Conservation (phyloP, 2,329 filamentous ascomycete genomes). For the Botrytis byssoidea region DNA sequence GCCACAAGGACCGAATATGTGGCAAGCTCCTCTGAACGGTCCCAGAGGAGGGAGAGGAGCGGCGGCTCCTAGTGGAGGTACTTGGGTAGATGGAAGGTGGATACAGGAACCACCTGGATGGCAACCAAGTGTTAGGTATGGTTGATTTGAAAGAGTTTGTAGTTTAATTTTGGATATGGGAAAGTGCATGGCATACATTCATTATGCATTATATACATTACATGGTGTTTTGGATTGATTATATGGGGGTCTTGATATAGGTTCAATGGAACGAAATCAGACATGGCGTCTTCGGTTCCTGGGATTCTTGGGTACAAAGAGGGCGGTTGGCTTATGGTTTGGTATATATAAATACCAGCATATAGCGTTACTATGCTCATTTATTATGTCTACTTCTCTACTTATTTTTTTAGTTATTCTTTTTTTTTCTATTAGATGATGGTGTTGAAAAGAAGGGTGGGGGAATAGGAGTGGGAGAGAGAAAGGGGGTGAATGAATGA, state of each 20-base stretch:
- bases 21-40: constrained; percentile 2
- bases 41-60: neutral
- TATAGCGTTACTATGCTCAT: neutral
- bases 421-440: neutral
- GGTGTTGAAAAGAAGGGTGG: neutral
- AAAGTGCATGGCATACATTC: neutral
- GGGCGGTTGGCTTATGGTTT: neutral
- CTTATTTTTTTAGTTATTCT: neutral
- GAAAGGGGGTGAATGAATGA: neutral
- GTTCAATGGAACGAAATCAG: neutral
- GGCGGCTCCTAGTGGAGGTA: neutral
- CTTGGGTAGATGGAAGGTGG: constrained; percentile 18
- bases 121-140: constrained; percentile 22
- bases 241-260: neutral
- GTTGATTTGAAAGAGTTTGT: constrained; percentile 9
- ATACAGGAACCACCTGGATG: constrained; percentile 11
- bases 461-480: neutral
- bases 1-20: constrained; percentile 24
- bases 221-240: constrained; percentile 2
- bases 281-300: neutral
- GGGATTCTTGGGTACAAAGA: neutral
- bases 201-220: neutral
- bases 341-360: neutral
- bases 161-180: neutral
- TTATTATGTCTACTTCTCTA: neutral